Evolutionary conservation across 2,329 filamentous ascomycete species (phyloP).

Genomic region (Aspergillus tubingensis): DNA sequence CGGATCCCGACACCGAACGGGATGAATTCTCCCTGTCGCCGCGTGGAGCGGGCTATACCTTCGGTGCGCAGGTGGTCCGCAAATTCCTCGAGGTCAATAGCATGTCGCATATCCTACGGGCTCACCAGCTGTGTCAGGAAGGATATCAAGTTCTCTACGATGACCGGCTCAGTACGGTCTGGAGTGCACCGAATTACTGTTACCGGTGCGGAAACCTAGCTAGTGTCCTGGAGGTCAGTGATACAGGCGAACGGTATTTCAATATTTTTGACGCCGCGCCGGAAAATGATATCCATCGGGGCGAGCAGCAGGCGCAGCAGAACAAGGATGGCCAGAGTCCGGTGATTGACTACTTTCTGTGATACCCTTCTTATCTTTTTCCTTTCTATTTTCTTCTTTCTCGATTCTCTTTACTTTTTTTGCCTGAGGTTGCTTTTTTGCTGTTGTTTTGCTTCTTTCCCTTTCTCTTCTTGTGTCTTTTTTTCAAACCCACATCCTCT

Average conservation of each 20-base stretch:
- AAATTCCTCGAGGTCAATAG: constrained; percentile 97
- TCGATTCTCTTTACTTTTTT: constrained; percentile 12
- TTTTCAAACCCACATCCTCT: not conserved
- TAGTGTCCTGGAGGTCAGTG: constrained; percentile 92
- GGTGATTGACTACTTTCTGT: constrained; percentile 72
- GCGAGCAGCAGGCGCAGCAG: constrained; percentile 72
- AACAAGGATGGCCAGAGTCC: constrained; percentile 70
- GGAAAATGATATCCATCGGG: constrained; percentile 82
- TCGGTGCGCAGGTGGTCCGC: constrained; percentile 95
- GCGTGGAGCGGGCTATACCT: constrained; percentile 92
- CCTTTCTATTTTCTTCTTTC: constrained; percentile 15
- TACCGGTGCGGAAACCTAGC: constrained; percentile 97
- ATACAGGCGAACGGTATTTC: constrained; percentile 89
- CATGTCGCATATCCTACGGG: constrained; percentile 95
- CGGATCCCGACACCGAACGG: constrained; percentile 92
- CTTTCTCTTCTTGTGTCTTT: not conserved
- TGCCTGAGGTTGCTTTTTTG: constrained; percentile 16
- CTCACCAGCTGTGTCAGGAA: constrained; percentile 98
- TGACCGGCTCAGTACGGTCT: constrained; percentile 90
- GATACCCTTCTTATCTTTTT: constrained; percentile 39
- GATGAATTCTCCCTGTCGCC: constrained; percentile 96
- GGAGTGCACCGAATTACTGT: constrained; percentile 96
- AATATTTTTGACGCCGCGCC: constrained; percentile 97
- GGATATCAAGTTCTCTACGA: constrained; percentile 97
- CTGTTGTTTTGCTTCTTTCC: not conserved